Percentiles rank a stretch among this genome's conserved stretches.
Conservation (phyloP, 805 yeast species). For the Candida lessepsii region DNA sequence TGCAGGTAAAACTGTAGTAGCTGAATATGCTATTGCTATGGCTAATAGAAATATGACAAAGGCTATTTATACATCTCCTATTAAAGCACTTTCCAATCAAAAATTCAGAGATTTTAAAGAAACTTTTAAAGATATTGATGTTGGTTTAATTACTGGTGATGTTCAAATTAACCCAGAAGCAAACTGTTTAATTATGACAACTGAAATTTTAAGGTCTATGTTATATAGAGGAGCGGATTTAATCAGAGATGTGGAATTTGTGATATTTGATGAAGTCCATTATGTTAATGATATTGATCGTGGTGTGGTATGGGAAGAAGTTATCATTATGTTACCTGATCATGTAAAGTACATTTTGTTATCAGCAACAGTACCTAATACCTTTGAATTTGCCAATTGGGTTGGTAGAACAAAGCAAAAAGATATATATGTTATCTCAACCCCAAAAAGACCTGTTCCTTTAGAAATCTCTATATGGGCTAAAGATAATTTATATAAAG, state of each 20-base stretch:
- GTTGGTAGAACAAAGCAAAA: conserved; percentile 96
- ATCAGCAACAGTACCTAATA: conserved; percentile 97
- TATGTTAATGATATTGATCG: conserved; percentile 97
- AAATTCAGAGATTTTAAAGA: conserved; percentile 85
- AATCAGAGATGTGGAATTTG: conserved; percentile 99
- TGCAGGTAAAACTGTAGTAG: conserved; percentile 98
- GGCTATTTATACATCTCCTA: conserved; percentile 94
- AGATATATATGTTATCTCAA: conserved; percentile 93
- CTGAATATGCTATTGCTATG: conserved; percentile 98
- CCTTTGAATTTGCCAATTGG: conserved; percentile 95
- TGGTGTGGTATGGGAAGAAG: conserved; percentile 99
- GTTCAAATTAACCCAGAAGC: conserved; percentile 98
- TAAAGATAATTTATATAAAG: conserved; percentile 66
- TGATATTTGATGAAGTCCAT: conserved; percentile 96
- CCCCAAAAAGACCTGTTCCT: conserved; percentile 96
- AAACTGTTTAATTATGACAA: conserved; percentile 97
- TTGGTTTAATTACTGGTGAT: conserved; percentile 96
- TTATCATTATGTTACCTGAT: conserved; percentile 91
- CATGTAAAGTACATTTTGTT: conserved; percentile 91
- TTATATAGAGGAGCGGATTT: conserved; percentile 95
- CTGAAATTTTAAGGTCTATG: conserved; percentile 96
- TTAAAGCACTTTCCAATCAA: conserved; percentile 86
- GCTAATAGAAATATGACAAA: conserved; percentile 95
- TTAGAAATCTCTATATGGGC: conserved; percentile 86
- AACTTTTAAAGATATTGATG: conserved; percentile 76